Evolutionary conservation across 1,139 yeast genomes (phyloP).

Genomic region (Blastobotrys ciferrii): DNA sequence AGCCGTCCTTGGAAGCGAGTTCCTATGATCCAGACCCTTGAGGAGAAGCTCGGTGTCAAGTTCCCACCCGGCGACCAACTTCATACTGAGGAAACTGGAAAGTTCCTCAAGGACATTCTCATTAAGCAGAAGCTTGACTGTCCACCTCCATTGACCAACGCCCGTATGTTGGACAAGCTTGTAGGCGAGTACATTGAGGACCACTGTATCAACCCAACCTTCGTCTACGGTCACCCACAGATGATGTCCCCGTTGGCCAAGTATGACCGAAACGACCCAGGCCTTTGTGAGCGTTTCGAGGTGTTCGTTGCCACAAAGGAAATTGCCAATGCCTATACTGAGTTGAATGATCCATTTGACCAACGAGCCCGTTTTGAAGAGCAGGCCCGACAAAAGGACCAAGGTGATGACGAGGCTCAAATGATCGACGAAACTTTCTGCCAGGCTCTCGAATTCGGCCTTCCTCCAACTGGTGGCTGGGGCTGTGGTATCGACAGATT

Average conservation of each 20-base stretch:
- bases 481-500: conserved; percentile 99
- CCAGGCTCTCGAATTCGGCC: conserved; percentile 95
- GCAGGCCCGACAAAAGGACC: conserved; percentile 97
- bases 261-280: conserved; percentile 87
- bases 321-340: conserved; percentile 97
- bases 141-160: conserved; percentile 94
- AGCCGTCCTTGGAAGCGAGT: conserved; percentile 98
- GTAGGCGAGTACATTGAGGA: conserved; percentile 92
- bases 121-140: conserved; percentile 83
- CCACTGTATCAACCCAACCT: conserved; percentile 92
- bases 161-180: conserved; percentile 97
- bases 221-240: conserved; percentile 98
- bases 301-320: conserved; percentile 98
- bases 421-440: conserved; percentile 94
- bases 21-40: conserved; percentile 95
- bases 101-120: conserved; percentile 78
- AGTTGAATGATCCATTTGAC: conserved; percentile 97
- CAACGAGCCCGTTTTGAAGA: conserved; percentile 97
- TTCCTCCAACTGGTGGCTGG: conserved; percentile 99
- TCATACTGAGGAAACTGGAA: conserved; percentile 91
- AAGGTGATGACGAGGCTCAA: conserved; percentile 99
- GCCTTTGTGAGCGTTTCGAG: conserved; percentile 97
- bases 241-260: conserved; percentile 99
- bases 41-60: conserved; percentile 77
- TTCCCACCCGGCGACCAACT: conserved; percentile 96